phyloP scores from a whole-genome alignment of 495 filamentous ascomycete genomes.

The Hypoxylon rickii region DNA sequence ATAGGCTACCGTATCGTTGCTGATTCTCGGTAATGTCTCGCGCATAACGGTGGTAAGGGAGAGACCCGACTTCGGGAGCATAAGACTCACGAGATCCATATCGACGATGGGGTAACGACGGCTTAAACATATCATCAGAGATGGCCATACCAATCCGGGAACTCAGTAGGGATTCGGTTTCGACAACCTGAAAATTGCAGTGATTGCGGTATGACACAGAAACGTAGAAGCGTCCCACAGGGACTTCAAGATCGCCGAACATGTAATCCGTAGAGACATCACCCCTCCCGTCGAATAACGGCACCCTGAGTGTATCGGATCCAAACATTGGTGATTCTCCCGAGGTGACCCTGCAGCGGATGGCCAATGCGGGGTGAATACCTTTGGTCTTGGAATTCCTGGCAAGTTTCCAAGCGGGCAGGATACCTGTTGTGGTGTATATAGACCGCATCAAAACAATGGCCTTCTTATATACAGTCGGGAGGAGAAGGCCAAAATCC shows the following conservation, averaged over 20 bases:
- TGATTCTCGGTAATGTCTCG: conserved; percentile 64
- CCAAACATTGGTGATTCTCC: conserved; percentile 57
- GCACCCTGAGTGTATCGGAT: conserved; percentile 69
- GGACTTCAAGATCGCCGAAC: conserved; percentile 81
- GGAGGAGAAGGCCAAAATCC: conserved; percentile 72
- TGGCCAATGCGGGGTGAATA: conserved; percentile 65
- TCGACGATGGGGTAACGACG: conserved; percentile 59
- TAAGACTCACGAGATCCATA: conserved; percentile 46
- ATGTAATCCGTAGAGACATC: conserved; percentile 74
- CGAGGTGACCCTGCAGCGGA: conserved; percentile 76
- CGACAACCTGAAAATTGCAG: conserved; percentile 88
- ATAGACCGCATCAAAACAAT: conserved; percentile 93
- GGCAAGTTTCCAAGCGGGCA: conserved; percentile 87
- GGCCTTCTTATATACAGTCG: conserved; percentile 92
- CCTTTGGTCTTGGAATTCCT: conserved; percentile 69
- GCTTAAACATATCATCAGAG: conserved; percentile 84
- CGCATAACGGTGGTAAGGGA: conserved; percentile 59
- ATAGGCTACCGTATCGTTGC: conserved; percentile 89
- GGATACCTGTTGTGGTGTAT: conserved; percentile 79
- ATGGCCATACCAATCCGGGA: conserved; percentile 89
- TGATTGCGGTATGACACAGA: conserved; percentile 82
- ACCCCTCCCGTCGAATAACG: conserved; percentile 68
- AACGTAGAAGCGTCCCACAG: conserved; percentile 80
- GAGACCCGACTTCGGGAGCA: conserved; percentile 69
- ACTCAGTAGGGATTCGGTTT: conserved; percentile 86